Conservation (phyloP, 1,284 basidiomycete species). For the Boletus smithii region DNA sequence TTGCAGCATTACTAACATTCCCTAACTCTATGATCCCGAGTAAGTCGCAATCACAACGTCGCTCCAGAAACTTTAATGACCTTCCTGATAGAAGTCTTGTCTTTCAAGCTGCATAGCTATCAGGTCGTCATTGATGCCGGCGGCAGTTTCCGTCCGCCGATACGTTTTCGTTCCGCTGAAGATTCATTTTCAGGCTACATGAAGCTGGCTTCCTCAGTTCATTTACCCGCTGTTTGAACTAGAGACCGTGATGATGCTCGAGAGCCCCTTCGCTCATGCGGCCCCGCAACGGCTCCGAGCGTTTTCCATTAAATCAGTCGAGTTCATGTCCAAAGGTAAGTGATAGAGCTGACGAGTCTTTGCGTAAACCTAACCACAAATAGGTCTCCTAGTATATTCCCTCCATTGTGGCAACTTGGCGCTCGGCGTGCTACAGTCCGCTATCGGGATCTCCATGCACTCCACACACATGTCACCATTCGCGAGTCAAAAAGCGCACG, state of each 20-base stretch:
- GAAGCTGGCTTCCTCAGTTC: not conserved
- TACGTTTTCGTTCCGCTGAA: not conserved
- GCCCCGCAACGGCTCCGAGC: not conserved
- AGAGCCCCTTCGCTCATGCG: not conserved
- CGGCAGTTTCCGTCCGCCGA: not conserved
- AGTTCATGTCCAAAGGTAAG: not conserved
- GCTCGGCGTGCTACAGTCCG: constrained; percentile 2
- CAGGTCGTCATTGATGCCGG: not conserved
- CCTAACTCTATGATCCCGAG: not conserved
- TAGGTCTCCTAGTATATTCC: not conserved
- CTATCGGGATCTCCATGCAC: not conserved
- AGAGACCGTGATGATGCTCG: not conserved
- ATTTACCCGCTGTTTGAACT: not conserved
- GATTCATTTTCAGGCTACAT: not conserved
- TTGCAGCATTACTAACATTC: not conserved
- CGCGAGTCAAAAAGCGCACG: not conserved
- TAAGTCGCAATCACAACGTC: not conserved
- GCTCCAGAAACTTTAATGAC: not conserved
- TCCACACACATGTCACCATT: constrained; percentile 1
- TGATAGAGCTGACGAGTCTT: not conserved
- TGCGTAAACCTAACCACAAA: not conserved
- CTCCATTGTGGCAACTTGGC: constrained; percentile 10
- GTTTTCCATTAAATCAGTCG: too few relatives aligned
- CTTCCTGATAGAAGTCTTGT: not conserved
- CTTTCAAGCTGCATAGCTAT: not conserved